A percentile compares a stretch with the other conserved stretches of the same genome.
These are phyloP conservation scores for Hypoxylon sp. DNA, from an alignment of 2,329 filamentous ascomycete genomes.

Conservation along the genomic window DNA sequence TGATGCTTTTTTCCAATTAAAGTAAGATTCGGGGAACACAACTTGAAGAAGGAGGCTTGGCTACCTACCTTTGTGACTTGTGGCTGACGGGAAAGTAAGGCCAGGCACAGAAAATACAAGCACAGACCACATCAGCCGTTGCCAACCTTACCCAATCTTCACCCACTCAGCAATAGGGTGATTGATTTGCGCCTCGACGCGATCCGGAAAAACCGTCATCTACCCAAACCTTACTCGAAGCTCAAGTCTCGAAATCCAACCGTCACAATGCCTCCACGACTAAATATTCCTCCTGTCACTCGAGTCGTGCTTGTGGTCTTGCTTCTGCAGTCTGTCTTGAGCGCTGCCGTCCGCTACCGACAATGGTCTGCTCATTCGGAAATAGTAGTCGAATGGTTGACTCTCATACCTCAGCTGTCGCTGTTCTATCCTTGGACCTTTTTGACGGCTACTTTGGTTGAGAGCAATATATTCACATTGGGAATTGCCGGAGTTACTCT, in stretches of 20 bases:
- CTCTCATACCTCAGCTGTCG: conserved; percentile 83
- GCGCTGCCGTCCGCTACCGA: conserved; percentile 78
- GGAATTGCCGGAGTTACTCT: conserved; percentile 79
- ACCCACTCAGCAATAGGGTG: conserved; percentile 1
- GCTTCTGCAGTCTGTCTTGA: conserved; percentile 80
- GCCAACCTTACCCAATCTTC: conserved; percentile 18
- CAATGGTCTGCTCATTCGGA: conserved; percentile 70
- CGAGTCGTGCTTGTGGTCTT: conserved; percentile 80
- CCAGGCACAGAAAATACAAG: too few relatives aligned
- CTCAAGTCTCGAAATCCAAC: conserved; percentile 28
- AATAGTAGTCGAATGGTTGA: conserved; percentile 85
- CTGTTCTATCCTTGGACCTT: conserved; percentile 95
- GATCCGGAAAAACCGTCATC: conserved; percentile 33
- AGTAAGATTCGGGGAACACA: conserved; percentile 4
- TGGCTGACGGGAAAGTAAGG: conserved; percentile 17
- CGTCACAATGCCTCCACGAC: conserved; percentile 75
- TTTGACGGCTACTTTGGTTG: conserved; percentile 83
- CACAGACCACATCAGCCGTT: conserved; percentile 25
- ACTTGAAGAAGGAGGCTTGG: conserved; percentile 5
- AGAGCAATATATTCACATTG: conserved; percentile 91
- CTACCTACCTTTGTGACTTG: conserved; percentile 1
- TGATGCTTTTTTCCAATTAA: conserved; percentile 23
- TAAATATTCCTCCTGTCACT: conserved; percentile 93
- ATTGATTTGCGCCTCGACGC: conserved; percentile 31
- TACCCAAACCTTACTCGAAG: conserved; percentile 25